Evolutionary conservation across 345 rosid genomes (phyloP), one percentile per base, ranked within the genome.

Genomic region (Passiflora organensis): DNA sequence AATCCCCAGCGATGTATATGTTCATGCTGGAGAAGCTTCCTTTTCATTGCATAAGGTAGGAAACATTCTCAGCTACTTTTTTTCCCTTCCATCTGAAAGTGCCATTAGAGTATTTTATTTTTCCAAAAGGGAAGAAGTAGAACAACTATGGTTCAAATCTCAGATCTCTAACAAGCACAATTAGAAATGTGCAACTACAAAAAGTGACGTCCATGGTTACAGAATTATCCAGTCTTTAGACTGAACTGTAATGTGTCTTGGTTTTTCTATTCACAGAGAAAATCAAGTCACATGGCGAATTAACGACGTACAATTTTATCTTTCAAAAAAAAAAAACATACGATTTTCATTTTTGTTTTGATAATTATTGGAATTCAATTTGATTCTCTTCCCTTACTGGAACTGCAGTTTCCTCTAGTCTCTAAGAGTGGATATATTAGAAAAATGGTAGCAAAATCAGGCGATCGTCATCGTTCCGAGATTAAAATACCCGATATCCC

Each of bases 1-100:
- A 66, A 86, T 88, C 51, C 85, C 99, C 23, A 93, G 99, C 72
- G 96, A 93, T 77, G 80, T 93, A 57, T 80, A 78, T 0, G 80
- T 86, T 74, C 71, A 79, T 57, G 85, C 79, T 41, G 93, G 83
- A 46, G 93, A 79, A 73, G 62, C 75, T 67, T 86, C 90, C 32
- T 86, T 88, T 68, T 76, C 94, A 41, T 64, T 93, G 36, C 99
- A 88, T 59, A 86, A 88, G 96, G 96, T 86, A 62, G 28, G 44
- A 59, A 49, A 43, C 48, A 42, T 37, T 48, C 45, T 47, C 32
- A 20, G 14, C 16, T 54, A 37, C 39, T 28, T 14, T 21, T 45
- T 48, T 56, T 47, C 56, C 24, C 23, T 54, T 55, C 50, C n/a
- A n/a, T n/a, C n/a, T n/a, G n/a, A 48, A 39, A 55, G 25, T 44